Percentiles rank a stretch among this genome's conserved stretches.
phyloP scores from a whole-genome alignment of 2,329 filamentous ascomycete species.

The Pseudodiploospora longispora region DNA sequence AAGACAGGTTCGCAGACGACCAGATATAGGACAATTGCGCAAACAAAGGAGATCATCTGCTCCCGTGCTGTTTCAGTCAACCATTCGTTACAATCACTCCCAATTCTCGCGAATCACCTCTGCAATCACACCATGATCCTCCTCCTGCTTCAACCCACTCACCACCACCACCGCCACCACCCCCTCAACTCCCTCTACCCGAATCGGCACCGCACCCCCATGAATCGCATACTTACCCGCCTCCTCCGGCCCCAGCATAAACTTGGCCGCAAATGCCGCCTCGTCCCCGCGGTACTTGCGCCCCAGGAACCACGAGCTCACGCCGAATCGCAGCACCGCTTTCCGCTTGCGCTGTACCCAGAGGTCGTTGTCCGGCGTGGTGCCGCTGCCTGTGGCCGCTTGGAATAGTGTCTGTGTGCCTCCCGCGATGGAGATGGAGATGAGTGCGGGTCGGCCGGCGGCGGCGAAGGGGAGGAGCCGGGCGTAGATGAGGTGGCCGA shows the following conservation, averaged over 20 bases:
- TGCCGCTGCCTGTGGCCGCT: constrained; percentile 56
- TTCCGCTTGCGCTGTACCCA: constrained; percentile 66
- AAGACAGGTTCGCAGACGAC: no score
- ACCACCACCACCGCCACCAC: constrained; percentile 69
- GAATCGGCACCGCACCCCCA: constrained; percentile 66
- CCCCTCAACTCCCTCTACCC: constrained; percentile 66
- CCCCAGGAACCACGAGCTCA: constrained; percentile 62
- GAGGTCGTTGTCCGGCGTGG: constrained; percentile 61
- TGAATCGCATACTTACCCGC: constrained; percentile 65
- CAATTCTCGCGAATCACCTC: constrained; percentile 54
- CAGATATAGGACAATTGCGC: no score
- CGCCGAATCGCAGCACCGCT: constrained; percentile 63
- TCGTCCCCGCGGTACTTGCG: constrained; percentile 61
- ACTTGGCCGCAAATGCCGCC: constrained; percentile 55
- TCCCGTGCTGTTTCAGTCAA: no score
- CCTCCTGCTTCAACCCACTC: constrained; percentile 65
- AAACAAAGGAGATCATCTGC: no score
- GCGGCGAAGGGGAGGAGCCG: constrained; percentile 46
- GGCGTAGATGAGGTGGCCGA: constrained; percentile 56
- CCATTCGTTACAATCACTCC: constrained; percentile 12
- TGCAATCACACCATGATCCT: constrained; percentile 70
- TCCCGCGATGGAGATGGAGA: constrained; percentile 57
- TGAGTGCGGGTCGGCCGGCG: constrained; percentile 38
- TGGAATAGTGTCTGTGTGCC: constrained; percentile 60
- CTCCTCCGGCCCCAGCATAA: constrained; percentile 48